Base-by-base conservation (phyloP, 805 yeast genomes). In the Diddensiella santjacobensis region DNA sequence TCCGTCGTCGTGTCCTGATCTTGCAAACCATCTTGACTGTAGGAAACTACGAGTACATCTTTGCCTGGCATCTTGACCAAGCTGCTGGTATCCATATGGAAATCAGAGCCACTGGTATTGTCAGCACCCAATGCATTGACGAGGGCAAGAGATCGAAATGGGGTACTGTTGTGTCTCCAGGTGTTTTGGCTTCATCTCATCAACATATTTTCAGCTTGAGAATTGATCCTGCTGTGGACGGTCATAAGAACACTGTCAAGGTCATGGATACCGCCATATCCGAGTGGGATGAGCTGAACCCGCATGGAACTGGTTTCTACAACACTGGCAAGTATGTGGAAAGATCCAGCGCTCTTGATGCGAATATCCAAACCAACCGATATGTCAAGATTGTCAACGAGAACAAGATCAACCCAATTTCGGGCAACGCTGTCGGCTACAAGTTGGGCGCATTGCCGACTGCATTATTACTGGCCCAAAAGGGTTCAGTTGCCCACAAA, bases 11-110 rank as follows among this genome's bases (percentile, higher is more conserved):
- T 69, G 88, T 84, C 64, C 81, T 85, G 61, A 82, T 84, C 40
- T 77, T 84, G 52, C 93, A 85, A 70, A 83, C 89, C 51, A 83
- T 85, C 62, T 88, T 90, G 33, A 85, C 95, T 42, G 91, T 85
- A 53, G 90, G 88, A 48, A 85, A 85, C 72, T 85, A 85, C 70
- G 93, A 85, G 70, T 85, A 85, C 71, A 77, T 83, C 55, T 66
- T 84, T 58, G 84, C 84, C 69, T 70, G 81, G 63, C 77, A 83
- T 62, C 80, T 85, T 60, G 85, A 81, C 59, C 87, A 80, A 67
- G 88, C 83, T 56, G 95, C 90, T 60, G 81, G 83, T 47, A 81
- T 85, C 58, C 81, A 80, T 55, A 80, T 85, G 52, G 88, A 86
- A 66, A 83, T 83, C 51, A 77, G 91, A 70, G 93, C 93, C 52